Evolutionary conservation across 306 rosid genomes (phyloP), one percentile per base, ranked within the genome.

Genomic region (Sicyos edulis): DNA sequence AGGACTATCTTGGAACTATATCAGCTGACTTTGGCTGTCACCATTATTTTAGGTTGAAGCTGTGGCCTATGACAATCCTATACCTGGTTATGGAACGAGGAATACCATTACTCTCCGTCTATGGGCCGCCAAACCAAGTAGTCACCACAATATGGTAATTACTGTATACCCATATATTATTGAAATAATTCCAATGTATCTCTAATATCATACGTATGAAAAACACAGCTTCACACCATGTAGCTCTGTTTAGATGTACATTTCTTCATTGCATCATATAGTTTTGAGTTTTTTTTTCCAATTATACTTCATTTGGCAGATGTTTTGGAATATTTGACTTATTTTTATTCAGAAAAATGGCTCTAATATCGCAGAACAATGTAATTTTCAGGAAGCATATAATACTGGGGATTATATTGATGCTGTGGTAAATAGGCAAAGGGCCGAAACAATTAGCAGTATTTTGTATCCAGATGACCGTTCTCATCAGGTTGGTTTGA

Each of bases 391-490:
- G 95, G 95, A 88, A 76, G 84, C 95, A 66, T 88, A 76, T 81
- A 86, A 88, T 76, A 88, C 95, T 1, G 95, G 95, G 74, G 95
- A 84, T 76, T 88, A 86, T 85, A 88, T 88, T 77, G 83, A 86
- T 75, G 84, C 89, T 74, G 78, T 88, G 69, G 87, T 88, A 75
- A 78, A 76, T 73, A 79, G 91, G 81, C 95, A 88, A 76, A 86
- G 81, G 73, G 87, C 91, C 58, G 95, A 88, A 78, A 84, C 83
- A 57, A 86, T 86, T 62, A 88, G 95, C 79, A 88, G 86, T 70
- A 81, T 88, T 73, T 80, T 88, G 85, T 88, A 88, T 70, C 95
- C 91, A 0, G 95, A 88, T 77, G 95, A 88, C 78, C 95, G 89
- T 65, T 82, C 88, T 53, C 83, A 86, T 78, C 91, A 88, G 91